Base-by-base conservation (phyloP, 2,329 filamentous ascomycete genomes). In the Verticillium longisporum region DNA sequence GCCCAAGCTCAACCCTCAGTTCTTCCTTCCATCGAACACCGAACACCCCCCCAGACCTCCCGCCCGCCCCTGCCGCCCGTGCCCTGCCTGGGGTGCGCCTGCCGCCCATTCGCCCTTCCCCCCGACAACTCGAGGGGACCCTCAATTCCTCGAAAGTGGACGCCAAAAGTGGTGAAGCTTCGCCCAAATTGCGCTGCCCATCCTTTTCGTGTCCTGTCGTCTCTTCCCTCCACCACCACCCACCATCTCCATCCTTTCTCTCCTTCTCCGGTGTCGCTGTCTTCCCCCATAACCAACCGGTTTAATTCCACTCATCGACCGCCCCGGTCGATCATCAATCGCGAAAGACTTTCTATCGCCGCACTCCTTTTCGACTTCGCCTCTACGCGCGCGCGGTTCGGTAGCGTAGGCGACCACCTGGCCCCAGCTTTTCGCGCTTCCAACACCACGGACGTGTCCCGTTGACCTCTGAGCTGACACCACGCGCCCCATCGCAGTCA, bases 61-160 rank as follows among this genome's bases (percentile, higher is more conserved):
- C 45, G 45, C 45, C 45, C 45, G 45, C 45, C 45, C 45, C 45
- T 50, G 45, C 45, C 45, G 45, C 45, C 45, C 45, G 15, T 50
- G 45, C n/a, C 45, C n/a, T 50, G 38, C 38, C 38, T 18, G 26
- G 34, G 56, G 36, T 37, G 56, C 37, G 56, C 56, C 56, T 58
- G 56, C 32, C 56, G 37, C 56, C 56, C 38, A 58, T 38, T 50
- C 56, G 56, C 45, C 56, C 56, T 58, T 58, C 37, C 56, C 56
- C 56, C 56, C 56, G 56, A 58, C 56, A 58, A 45, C 56, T 58
- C 37, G 56, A 31, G 33, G 45, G 45, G 56, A 58, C 56, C 56
- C 56, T 58, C 56, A 36, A 38, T 41, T 50, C 37, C 38, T 41
- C 45, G 45, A 50, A n/a, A 50, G 45, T 50, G 45, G 55, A 36